These are phyloP conservation scores for Ophiostoma pallidulum DNA, from an alignment of 2,329 filamentous ascomycete species.

Conservation along the genomic window DNA sequence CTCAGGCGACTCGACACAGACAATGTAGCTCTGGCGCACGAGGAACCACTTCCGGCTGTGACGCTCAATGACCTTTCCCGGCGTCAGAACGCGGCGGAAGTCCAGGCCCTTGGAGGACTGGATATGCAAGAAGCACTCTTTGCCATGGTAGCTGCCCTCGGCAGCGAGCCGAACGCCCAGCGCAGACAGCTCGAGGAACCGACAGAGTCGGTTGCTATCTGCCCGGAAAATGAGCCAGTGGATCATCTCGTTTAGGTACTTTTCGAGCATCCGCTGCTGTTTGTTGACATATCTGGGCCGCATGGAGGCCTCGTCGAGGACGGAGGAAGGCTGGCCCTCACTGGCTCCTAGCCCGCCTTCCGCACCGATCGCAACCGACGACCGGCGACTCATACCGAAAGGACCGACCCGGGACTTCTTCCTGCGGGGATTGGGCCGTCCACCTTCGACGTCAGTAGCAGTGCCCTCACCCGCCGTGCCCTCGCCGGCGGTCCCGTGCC, in stretches of 20 bases:
- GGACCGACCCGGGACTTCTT: conserved; percentile 42
- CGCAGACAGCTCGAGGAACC: conserved; percentile 90
- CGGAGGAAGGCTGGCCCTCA: conserved; percentile 30
- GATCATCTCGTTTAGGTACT: conserved; percentile 88
- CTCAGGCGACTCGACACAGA: conserved; percentile 96
- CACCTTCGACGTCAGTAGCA: conserved; percentile 55
- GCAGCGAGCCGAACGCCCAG: conserved; percentile 87
- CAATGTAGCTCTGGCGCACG: conserved; percentile 94
- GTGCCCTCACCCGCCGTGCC: conserved; percentile 53
- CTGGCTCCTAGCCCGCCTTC: conserved; percentile 31
- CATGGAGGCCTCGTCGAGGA: conserved; percentile 46
- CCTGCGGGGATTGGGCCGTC: conserved; percentile 22
- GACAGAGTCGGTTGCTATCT: conserved; percentile 90
- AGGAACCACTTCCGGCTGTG: conserved; percentile 96
- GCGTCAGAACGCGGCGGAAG: conserved; percentile 71
- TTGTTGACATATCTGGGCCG: conserved; percentile 63
- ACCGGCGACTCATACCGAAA: conserved; percentile 45
- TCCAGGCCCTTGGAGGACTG: conserved; percentile 84
- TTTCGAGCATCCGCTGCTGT: conserved; percentile 77
- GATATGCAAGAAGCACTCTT: conserved; percentile 89
- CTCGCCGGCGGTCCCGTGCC: conserved; percentile 33
- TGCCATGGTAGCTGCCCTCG: conserved; percentile 94
- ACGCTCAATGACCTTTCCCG: conserved; percentile 66
- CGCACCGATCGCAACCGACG: conserved; percentile 39
- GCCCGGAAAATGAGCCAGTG: conserved; percentile 93